Conservation (phyloP, 2,329 filamentous ascomycete genomes). For the Curvularia sp. region DNA sequence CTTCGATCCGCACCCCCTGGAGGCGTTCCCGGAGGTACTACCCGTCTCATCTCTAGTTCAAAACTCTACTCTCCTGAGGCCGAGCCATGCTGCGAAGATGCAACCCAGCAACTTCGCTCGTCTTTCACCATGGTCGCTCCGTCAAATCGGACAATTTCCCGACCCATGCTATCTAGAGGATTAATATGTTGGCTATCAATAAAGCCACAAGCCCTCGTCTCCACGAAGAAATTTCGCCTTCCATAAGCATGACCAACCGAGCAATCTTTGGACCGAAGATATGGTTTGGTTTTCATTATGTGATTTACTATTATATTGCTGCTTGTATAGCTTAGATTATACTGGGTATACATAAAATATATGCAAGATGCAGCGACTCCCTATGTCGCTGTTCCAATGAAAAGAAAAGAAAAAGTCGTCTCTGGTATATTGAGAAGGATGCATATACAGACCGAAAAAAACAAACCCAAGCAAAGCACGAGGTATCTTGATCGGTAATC, state of each 20-base stretch:
- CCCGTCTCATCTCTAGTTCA: constrained; percentile 2
- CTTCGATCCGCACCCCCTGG: constrained; percentile 1
- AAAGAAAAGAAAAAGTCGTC: neutral
- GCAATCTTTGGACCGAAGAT: neutral
- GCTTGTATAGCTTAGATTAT: constrained; percentile 3
- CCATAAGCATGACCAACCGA: neutral
- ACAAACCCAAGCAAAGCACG: constrained; percentile 20
- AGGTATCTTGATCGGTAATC: constrained; percentile 32
- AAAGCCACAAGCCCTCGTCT: constrained; percentile 2
- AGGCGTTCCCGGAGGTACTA: constrained; percentile 5
- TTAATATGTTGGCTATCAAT: neutral
- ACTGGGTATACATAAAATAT: constrained; percentile 2
- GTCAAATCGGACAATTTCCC: neutral
- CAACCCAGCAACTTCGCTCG: neutral
- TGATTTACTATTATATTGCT: constrained; percentile 9
- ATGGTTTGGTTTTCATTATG: neutral
- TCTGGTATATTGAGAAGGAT: constrained; percentile 6
- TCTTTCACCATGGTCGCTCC: neutral
- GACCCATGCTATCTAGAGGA: neutral
- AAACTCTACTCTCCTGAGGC: neutral
- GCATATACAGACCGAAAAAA: constrained; percentile 1
- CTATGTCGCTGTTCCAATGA: neutral
- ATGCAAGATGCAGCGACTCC: constrained; percentile 5
- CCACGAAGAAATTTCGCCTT: neutral
- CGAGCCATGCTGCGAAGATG: neutral